Evolutionary conservation across 2,329 filamentous ascomycete genomes (phyloP), one percentile per base, ranked within the genome.

Genomic region (Fusarium brevicatenulatum): DNA sequence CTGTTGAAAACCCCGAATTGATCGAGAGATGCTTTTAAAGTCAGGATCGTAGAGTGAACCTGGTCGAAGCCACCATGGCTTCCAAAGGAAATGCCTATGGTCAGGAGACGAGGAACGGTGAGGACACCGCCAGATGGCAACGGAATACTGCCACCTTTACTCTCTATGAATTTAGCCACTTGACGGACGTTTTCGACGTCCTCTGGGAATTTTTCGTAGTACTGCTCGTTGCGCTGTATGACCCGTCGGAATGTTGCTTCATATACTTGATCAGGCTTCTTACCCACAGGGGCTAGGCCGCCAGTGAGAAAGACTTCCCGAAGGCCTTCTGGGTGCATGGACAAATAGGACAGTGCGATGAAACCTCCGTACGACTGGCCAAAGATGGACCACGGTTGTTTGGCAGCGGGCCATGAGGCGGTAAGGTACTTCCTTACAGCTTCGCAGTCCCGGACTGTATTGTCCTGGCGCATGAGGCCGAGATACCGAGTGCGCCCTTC

Each of bases 321-420:
- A 30, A 98, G 82, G 2, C 93, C 92, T 63, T 94, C 88, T 0
- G 94, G 93, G 75, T 89, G 91, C 80, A 93, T 91, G 5, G 93
- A 96, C 21, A 98, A 88, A 81, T 98, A 98, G 12, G 92, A 95
- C 39, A 94, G 86, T 53, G 87, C 88, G 78, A 95, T 93, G 81
- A 97, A 98, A 2, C 95, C 95, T 43, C 95, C 95, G 81, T 97
- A 98, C 21, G 92, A 95, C 83, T 98, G 95, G 13, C 95, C 95
- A 70, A 97, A 92, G 36, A 96, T 88, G 65, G 91, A 92, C 95
- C 95, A 98, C 79, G 91, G 91, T 80, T 91, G 89, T 79, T 92
- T 91, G 53, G 92, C 89, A 28, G 88, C 85, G 0, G 92, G 90
- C 76, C 91, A 93, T 57, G 91, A 89, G 9, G 86, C 84, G 1